Conservation (phyloP, 2,329 filamentous ascomycete genomes). For the Aureobasidium sp. region DNA sequence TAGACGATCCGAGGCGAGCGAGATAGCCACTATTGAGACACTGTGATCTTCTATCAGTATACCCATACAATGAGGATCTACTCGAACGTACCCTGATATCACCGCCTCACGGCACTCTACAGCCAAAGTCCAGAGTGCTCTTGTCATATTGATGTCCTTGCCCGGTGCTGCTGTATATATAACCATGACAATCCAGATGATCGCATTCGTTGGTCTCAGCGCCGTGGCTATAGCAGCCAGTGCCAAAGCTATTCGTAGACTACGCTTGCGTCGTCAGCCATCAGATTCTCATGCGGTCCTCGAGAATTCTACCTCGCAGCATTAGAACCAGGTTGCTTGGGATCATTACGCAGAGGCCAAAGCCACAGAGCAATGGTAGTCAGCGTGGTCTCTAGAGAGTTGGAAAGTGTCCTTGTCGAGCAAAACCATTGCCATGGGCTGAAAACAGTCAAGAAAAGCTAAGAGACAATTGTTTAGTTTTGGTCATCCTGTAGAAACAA, state of each 20-base stretch:
- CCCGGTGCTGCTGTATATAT: not conserved
- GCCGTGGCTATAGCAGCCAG: conserved; percentile 72
- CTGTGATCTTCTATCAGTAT: not conserved
- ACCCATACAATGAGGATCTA: too few species aligned
- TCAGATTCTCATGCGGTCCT: not conserved
- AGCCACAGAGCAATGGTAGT: conserved; percentile 71
- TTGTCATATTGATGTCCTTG: not conserved
- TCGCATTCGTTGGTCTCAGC: conserved; percentile 78
- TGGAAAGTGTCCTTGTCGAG: conserved; percentile 87
- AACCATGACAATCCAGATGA: conserved; percentile 60
- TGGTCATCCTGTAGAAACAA: not conserved
- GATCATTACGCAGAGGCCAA: conserved; percentile 68
- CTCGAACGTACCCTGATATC: conserved; percentile 1
- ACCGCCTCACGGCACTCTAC: conserved; percentile 7
- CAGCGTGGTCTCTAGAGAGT: conserved; percentile 84
- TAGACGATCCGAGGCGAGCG: conserved; percentile 60
- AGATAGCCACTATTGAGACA: conserved; percentile 52
- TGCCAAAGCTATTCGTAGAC: not conserved
- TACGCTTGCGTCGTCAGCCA: not conserved
- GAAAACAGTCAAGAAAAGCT: conserved; percentile 64
- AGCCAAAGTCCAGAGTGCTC: not conserved
- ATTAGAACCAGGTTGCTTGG: conserved; percentile 7
- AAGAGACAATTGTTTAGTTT: not conserved
- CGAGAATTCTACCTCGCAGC: not conserved
- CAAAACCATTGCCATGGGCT: conserved; percentile 98